These are phyloP conservation scores for Podospora appendiculata DNA, from an alignment of 495 filamentous ascomycete genomes.

Conservation along the genomic window DNA sequence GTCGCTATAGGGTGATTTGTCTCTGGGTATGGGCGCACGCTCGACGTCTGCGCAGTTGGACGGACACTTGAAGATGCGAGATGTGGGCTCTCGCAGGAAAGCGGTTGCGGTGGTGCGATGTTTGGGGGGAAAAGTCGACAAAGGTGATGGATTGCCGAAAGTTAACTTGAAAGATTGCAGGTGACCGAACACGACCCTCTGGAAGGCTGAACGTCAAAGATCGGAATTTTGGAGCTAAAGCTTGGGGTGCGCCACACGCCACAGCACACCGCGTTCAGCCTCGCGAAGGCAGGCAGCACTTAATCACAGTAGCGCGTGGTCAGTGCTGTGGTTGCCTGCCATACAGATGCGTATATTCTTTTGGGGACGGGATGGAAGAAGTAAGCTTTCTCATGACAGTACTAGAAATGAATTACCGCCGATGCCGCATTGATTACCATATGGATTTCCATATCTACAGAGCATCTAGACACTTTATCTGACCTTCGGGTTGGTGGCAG, in stretches of 20 bases:
- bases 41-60: neutral
- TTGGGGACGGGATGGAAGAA: no score
- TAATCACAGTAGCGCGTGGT: no score
- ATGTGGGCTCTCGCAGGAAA: neutral
- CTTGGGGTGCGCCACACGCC: conserved; percentile 4
- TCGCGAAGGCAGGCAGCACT: neutral
- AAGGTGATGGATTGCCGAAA: neutral
- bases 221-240: conserved; percentile 13
- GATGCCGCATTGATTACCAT: no score
- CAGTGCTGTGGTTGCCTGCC: no score
- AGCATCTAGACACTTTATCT: no score
- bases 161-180: neutral
- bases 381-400: no score
- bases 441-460: no score
- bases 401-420: no score
- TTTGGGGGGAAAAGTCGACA: neutral
- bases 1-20: neutral
- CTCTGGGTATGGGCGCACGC: neutral
- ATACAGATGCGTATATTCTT: no score
- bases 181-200: neutral
- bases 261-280: conserved; percentile 1
- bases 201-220: neutral
- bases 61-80: neutral
- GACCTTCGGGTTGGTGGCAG: no score
- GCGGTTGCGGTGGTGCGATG: no score